These are phyloP conservation scores for Beta macrorhiza DNA, from an alignment of 179 eudicot species.

Conservation along the genomic window DNA sequence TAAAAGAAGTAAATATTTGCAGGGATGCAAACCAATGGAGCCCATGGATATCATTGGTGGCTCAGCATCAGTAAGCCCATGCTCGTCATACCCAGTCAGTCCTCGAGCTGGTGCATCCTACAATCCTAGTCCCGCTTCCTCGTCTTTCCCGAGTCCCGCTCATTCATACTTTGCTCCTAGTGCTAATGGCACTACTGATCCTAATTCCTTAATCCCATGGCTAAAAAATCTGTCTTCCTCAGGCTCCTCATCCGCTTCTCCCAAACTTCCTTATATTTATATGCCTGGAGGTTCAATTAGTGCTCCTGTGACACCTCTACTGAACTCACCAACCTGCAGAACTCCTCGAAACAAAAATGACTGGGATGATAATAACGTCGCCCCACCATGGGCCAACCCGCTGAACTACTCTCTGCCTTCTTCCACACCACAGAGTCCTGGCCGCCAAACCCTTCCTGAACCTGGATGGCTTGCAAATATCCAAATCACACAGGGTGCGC, in stretches of 20 bases:
- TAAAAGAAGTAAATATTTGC: conserved; percentile 2
- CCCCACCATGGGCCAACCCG: conserved; percentile 45
- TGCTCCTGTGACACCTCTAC: conserved; percentile 49
- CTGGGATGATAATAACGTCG: conserved; percentile 40
- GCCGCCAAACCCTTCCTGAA: conserved; percentile 41
- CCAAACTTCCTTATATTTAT: conserved; percentile 53
- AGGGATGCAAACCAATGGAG: conserved; percentile 55
- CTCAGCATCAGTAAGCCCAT: conserved; percentile 51
- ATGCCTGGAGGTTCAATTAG: conserved; percentile 46
- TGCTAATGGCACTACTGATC: conserved; percentile 35
- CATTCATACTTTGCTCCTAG: conserved; percentile 39
- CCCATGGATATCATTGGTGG: conserved; percentile 42
- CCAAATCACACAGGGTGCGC: conserved; percentile 40
- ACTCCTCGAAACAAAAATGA: conserved; percentile 39
- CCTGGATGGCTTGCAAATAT: conserved; percentile 49
- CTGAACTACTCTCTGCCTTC: conserved; percentile 47
- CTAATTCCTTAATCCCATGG: conserved; percentile 78
- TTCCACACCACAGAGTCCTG: conserved; percentile 53
- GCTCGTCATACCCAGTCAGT: conserved; percentile 52
- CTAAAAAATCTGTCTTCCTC: conserved; percentile 79
- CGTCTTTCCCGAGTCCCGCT: conserved; percentile 48
- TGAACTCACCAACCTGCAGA: conserved; percentile 45
- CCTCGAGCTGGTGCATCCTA: conserved; percentile 47
- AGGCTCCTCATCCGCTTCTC: conserved; percentile 52
- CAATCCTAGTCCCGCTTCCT: conserved; percentile 47